Conservation (phyloP, 1,139 yeast species). For the Groenewaldozyma sp. region DNA sequence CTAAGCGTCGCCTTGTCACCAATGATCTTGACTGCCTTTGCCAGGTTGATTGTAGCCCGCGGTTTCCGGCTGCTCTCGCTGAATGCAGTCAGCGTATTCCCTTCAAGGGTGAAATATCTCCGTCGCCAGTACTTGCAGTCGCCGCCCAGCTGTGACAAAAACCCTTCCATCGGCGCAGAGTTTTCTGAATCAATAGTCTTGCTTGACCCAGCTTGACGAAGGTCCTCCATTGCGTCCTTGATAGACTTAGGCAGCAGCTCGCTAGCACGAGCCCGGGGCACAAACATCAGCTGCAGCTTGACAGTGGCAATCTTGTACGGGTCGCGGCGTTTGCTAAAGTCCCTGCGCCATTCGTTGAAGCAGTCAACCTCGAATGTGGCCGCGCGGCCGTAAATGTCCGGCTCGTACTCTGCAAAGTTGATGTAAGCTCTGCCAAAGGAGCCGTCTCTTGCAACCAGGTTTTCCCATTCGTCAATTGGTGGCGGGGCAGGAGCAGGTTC, state of each 20-base stretch:
- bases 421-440: slow-evolving; percentile 74
- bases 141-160: slow-evolving; percentile 67
- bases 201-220: slow-evolving; percentile 18
- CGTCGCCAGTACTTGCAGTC: slow-evolving; percentile 60
- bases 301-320: slow-evolving; percentile 60
- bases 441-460: slow-evolving; percentile 65
- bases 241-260: slow-evolving; percentile 49
- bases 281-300: slow-evolving; percentile 60
- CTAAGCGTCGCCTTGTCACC: slow-evolving; percentile 20
- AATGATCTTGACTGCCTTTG: slow-evolving; percentile 44
- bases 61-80: slow-evolving; percentile 54
- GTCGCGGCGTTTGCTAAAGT: slow-evolving; percentile 24
- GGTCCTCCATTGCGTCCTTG: slow-evolving; percentile 37
- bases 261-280: slow-evolving; percentile 42
- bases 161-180: slow-evolving; percentile 40
- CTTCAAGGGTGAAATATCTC: slow-evolving; percentile 51
- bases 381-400: slow-evolving; percentile 45
- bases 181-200: not conserved
- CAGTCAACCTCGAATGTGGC: slow-evolving; percentile 49
- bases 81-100: slow-evolving; percentile 55
- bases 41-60: slow-evolving; percentile 59
- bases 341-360: slow-evolving; percentile 71
- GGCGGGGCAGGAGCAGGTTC: slow-evolving; percentile 6
- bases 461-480: slow-evolving; percentile 17
- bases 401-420: slow-evolving; percentile 51